Percentiles rank a stretch among this genome's conserved stretches.
Conservation (phyloP, 306 rosid genomes). For the Potentilla sterilis region DNA sequence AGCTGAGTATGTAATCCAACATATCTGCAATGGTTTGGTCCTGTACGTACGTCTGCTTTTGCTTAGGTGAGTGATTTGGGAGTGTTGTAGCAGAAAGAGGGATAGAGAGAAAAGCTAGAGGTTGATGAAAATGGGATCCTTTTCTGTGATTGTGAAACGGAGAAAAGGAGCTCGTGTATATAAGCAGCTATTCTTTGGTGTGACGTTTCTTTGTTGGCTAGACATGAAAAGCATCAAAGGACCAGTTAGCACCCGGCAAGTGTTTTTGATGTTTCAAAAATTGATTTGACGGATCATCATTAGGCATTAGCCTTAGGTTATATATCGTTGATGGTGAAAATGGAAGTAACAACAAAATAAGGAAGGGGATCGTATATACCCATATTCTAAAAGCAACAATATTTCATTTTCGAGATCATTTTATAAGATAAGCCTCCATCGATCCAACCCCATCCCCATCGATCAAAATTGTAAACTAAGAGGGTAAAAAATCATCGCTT, state of each 20-base stretch:
- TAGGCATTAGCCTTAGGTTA: background rate
- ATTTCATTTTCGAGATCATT: background rate
- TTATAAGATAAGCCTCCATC: background rate
- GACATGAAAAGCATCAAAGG: background rate
- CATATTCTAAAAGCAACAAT: background rate
- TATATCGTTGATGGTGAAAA: background rate
- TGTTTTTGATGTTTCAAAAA: background rate
- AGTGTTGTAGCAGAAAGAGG: background rate
- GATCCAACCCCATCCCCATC: background rate
- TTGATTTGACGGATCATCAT: background rate
- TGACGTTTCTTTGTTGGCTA: background rate
- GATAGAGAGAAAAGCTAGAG: background rate
- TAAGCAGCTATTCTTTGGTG: background rate
- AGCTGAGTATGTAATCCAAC: constrained; percentile 29
- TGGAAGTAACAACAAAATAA: background rate
- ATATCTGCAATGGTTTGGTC: background rate
- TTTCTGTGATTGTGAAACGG: background rate
- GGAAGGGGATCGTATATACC: background rate
- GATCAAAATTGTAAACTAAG: too few relatives aligned
- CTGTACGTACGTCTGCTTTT: background rate
- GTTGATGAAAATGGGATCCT: background rate
- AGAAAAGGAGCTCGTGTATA: background rate
- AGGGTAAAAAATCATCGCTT: too few relatives aligned
- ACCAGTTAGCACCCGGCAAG: background rate
- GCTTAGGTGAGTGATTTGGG: background rate